Evolutionary conservation across 257 asterid genomes (phyloP).

Genomic region (Rhazya stricta): DNA sequence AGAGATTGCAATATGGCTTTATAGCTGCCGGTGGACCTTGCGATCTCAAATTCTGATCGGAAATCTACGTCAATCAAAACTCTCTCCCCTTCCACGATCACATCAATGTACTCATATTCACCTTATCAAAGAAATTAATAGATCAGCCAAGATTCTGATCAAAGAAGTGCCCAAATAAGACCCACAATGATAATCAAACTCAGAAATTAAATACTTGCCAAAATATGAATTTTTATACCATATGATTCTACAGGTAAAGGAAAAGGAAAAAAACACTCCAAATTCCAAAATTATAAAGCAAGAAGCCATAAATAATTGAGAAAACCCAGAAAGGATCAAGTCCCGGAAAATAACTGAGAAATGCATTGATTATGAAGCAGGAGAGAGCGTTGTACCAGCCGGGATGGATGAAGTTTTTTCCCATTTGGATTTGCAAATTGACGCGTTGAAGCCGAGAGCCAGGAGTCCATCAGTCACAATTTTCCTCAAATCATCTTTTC

Average conservation of each 20-base stretch:
- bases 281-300: background rate
- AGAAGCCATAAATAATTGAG: background rate
- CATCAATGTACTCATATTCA: constrained; percentile 84
- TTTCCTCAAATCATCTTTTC: constrained; percentile 63
- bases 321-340: background rate
- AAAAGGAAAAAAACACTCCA: background rate
- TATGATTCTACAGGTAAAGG: background rate
- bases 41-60: constrained; percentile 88
- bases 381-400: constrained; percentile 50
- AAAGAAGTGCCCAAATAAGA: background rate
- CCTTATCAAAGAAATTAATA: constrained; percentile 26
- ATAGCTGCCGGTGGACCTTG: constrained; percentile 68
- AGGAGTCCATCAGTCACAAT: constrained; percentile 58
- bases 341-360: background rate
- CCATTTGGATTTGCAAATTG: constrained; percentile 88
- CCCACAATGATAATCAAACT: background rate
- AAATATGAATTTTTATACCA: background rate
- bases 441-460: constrained; percentile 62
- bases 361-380: background rate
- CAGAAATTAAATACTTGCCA: background rate
- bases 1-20: constrained; percentile 52
- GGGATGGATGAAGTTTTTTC: constrained; percentile 70
- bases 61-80: constrained; percentile 71
- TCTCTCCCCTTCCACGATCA: constrained; percentile 58
- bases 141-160: background rate